phyloP scores from a whole-genome alignment of 2,329 filamentous ascomycete species.

The Boeremia lycopersici region DNA sequence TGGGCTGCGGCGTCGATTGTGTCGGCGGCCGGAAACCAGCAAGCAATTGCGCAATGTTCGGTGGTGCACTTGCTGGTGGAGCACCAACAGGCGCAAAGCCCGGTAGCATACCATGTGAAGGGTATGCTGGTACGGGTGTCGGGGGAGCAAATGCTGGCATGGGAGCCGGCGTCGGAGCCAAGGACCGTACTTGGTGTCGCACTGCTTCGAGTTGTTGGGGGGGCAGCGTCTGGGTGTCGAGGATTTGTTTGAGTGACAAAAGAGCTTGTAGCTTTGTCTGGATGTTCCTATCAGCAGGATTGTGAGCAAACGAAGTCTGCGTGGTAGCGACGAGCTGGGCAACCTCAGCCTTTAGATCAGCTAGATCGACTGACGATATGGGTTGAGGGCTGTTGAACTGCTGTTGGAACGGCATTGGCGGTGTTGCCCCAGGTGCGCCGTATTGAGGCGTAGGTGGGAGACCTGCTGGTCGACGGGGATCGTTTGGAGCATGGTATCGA shows the following conservation, averaged over 20 bases:
- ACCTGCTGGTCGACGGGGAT: constrained; percentile 39
- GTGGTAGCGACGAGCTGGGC: constrained; percentile 75
- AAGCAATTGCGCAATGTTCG: constrained; percentile 40
- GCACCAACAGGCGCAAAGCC: constrained; percentile 25
- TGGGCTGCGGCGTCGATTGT: constrained; percentile 28
- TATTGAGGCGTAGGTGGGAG: constrained; percentile 35
- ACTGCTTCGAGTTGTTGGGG: constrained; percentile 83
- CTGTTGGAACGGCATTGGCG: constrained; percentile 38
- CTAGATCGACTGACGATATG: constrained; percentile 47
- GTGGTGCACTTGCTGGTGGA: constrained; percentile 27
- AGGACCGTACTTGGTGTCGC: constrained; percentile 80
- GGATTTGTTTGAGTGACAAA: constrained; percentile 79
- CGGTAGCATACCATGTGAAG: constrained; percentile 29
- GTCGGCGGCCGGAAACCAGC: constrained; percentile 31
- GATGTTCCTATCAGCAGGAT: constrained; percentile 75
- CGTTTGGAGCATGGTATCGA: constrained; percentile 41
- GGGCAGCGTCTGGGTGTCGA: constrained; percentile 78
- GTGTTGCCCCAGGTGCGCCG: constrained; percentile 29
- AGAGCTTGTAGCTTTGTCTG: constrained; percentile 83
- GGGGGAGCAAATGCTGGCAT: constrained; percentile 44
- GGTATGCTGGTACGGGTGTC: constrained; percentile 36
- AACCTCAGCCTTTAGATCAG: constrained; percentile 82
- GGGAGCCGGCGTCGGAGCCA: constrained; percentile 66
- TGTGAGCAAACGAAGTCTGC: constrained; percentile 75
- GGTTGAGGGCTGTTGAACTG: constrained; percentile 39